Evolutionary conservation across 2,329 filamentous ascomycete species (phyloP), one percentile per base, ranked within the genome.

Genomic region (Septoria linicola): DNA sequence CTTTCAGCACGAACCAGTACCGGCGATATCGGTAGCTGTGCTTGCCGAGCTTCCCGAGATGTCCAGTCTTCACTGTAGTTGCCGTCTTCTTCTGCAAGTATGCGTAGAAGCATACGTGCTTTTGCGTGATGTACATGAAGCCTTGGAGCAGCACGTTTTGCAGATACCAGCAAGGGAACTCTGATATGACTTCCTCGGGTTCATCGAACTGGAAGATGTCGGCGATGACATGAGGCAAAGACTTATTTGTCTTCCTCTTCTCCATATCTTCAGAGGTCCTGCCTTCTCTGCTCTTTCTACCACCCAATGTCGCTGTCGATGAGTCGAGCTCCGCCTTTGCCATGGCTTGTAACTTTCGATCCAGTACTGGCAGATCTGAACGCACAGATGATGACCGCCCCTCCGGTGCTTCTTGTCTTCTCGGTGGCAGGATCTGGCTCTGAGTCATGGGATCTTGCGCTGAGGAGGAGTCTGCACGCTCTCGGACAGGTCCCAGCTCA

Each of bases 101-200:
- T 32, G 93, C 90, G 67, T 96, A 97, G 69, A 97, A 99, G 72
- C 91, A 96, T 55, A 97, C 87, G 67, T 99, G 93, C 62, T 85
- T 87, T 55, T 87, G 79, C 0, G 93, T 97, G 65, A 99, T 88
- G 72, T 97, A 97, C 80, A 99, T 85, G 68, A 93, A 96, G 4
- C 93, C 93, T 67, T 96, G 90, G 7, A 97, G 79, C 23, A 97
- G 76, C 37, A 96, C 89, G 65, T 87, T 96, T 68, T 96, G 90
- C 27, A 97, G 74, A 32, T 97, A 75, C 84, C 89, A 96, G 72
- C 92, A 97, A 7, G 90, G 88, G 67, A 95, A 96, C 74, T 97
- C 92, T 69, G 88, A 84, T 55, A 96, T 83, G 17, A 97, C 88
- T 54, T 90, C 85, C 67, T 99, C 93, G 0, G 87, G 80, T 31